Conservation (phyloP, 2,329 filamentous ascomycete species). For the Ilyonectria robusta region DNA sequence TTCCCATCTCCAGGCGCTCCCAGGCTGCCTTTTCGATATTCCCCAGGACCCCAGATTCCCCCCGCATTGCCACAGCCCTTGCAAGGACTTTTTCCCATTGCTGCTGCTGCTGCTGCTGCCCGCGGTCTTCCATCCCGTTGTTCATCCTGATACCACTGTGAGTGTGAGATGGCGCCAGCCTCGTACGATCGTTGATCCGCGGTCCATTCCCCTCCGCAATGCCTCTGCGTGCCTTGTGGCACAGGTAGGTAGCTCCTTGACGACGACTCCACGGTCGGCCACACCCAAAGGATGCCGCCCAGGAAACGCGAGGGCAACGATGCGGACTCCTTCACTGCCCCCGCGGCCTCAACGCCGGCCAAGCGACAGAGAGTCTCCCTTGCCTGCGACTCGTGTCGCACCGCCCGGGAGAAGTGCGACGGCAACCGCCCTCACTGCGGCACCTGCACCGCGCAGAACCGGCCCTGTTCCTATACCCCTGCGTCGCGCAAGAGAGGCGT, state of each 20-base stretch:
- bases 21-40: constrained; percentile 31
- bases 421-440: constrained; percentile 77
- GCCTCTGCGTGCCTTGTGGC: constrained; percentile 41
- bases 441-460: constrained; percentile 74
- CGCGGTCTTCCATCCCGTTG: constrained; percentile 24
- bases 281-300: constrained; percentile 54
- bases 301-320: constrained; percentile 52
- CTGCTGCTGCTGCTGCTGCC: constrained; percentile 36
- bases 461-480: constrained; percentile 79
- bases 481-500: constrained; percentile 83
- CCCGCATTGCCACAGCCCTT: constrained; percentile 41
- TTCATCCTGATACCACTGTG: constrained; percentile 11
- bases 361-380: constrained; percentile 78
- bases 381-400: constrained; percentile 78
- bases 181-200: constrained; percentile 35
- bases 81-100: constrained; percentile 27
- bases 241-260: constrained; percentile 39
- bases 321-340: constrained; percentile 45
- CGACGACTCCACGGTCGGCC: constrained; percentile 27
- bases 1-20: constrained; percentile 33
- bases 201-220: constrained; percentile 37
- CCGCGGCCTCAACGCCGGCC: constrained; percentile 44
- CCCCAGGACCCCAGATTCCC: constrained; percentile 46
- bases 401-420: constrained; percentile 80
- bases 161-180: constrained; percentile 43